A percentile compares a stretch with the other conserved stretches of the same genome.
phyloP scores from a whole-genome alignment of 345 rosid genomes.

The Salix koriyanagi region DNA sequence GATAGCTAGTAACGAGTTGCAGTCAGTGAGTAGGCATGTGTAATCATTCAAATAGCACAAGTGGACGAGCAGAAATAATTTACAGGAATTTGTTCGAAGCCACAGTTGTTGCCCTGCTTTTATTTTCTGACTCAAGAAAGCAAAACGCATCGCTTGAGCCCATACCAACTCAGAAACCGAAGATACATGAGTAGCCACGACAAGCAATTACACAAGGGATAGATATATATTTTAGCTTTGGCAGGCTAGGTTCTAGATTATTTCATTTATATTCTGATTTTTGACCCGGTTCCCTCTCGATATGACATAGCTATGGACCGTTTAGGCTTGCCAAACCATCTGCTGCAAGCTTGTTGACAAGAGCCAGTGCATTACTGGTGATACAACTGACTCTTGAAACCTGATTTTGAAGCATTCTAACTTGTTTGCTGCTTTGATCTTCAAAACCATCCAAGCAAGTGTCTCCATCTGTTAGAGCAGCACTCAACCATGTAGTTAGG shows the following conservation, averaged over 20 bases:
- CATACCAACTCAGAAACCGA: too few species aligned
- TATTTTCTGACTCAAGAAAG: too few species aligned
- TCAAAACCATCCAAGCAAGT: constrained; percentile 81
- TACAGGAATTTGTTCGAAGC: too few species aligned
- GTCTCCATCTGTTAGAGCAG: constrained; percentile 60
- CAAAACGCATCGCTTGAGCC: too few species aligned
- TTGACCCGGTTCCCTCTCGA: neutral
- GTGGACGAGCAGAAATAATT: too few species aligned
- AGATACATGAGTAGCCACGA: neutral
- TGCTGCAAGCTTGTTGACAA: constrained; percentile 64
- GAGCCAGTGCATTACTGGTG: constrained; percentile 80
- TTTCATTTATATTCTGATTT: neutral
- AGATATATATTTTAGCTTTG: neutral
- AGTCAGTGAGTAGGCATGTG: too few species aligned
- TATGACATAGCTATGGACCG: constrained; percentile 5
- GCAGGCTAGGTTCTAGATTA: neutral
- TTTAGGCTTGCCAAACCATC: constrained; percentile 30
- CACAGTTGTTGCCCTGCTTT: too few species aligned
- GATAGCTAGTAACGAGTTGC: too few species aligned
- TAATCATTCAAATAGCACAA: too few species aligned
- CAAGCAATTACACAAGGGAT: neutral
- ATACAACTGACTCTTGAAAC: constrained; percentile 45
- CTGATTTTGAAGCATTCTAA: constrained; percentile 29
- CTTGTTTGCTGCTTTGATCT: constrained; percentile 27
- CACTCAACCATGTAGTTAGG: constrained; percentile 63